These are phyloP conservation scores for Fusarium veterinarium DNA, from an alignment of 2,329 filamentous ascomycete species.

Conservation along the genomic window DNA sequence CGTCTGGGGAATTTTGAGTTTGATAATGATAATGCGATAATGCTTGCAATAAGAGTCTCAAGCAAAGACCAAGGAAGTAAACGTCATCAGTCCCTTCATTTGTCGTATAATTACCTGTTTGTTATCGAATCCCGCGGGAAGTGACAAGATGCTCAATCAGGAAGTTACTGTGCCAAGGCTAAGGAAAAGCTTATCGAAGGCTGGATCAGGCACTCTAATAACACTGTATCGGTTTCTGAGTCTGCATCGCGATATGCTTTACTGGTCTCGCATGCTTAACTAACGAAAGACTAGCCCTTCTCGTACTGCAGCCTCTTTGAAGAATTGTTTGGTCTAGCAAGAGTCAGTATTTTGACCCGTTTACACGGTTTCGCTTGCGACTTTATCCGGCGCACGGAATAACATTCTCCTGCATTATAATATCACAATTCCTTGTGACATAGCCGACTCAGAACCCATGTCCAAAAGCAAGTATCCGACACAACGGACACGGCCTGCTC, in stretches of 20 bases:
- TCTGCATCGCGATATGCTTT: constrained; percentile 2
- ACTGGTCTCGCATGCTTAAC: background rate
- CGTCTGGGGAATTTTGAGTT: constrained; percentile 6
- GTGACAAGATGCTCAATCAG: background rate
- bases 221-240: background rate
- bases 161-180: constrained; percentile 1
- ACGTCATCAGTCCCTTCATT: constrained; percentile 15
- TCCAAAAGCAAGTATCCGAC: constrained; percentile 14
- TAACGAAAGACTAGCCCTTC: constrained; percentile 2
- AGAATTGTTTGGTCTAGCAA: background rate
- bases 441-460: constrained; percentile 22
- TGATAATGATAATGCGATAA: constrained; percentile 25
- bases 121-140: background rate
- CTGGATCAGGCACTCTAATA: constrained; percentile 1
- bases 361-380: constrained; percentile 12
- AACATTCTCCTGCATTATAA: background rate
- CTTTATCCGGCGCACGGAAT: constrained; percentile 17
- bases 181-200: constrained; percentile 20
- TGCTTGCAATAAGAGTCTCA: constrained; percentile 17
- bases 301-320: background rate
- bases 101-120: constrained; percentile 8
- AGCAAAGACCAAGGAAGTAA: background rate
- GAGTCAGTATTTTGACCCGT: background rate
- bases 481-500: constrained; percentile 12
- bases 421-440: constrained; percentile 1